Evolutionary conservation across 192 early-diverging fungal species (phyloP).

Genomic region (Globomyces pollinis-pini): DNA sequence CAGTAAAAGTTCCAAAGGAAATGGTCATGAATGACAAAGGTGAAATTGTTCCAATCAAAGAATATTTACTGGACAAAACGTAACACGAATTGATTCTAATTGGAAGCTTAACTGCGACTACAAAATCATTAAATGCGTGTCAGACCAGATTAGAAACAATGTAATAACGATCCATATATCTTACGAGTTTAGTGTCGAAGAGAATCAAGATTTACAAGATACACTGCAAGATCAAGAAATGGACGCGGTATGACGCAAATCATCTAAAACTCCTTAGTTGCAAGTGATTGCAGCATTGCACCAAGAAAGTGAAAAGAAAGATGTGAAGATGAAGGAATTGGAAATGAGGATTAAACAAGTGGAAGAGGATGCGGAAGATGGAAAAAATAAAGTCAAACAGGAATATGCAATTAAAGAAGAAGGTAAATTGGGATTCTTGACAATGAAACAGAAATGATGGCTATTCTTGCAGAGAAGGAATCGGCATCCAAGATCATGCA

Average conservation of each 20-base stretch:
- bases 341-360: slow-evolving; percentile 32
- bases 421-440: slow-evolving; percentile 25
- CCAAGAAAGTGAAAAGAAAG: slow-evolving; percentile 44
- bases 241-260: slow-evolving; percentile 43
- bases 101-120: slow-evolving; percentile 41
- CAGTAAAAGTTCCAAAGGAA: slow-evolving; percentile 17
- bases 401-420: slow-evolving; percentile 39
- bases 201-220: slow-evolving; percentile 48
- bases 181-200: slow-evolving; percentile 14
- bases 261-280: slow-evolving; percentile 26
- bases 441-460: slow-evolving; percentile 36
- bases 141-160: slow-evolving; percentile 36
- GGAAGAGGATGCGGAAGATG: slow-evolving; percentile 16
- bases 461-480: slow-evolving; percentile 47
- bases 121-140: slow-evolving; percentile 29
- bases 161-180: slow-evolving; percentile 10
- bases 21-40: slow-evolving; percentile 42
- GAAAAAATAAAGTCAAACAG: slow-evolving; percentile 28
- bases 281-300: slow-evolving; percentile 56
- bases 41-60: slow-evolving; percentile 36
- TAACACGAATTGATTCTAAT: slow-evolving; percentile 13
- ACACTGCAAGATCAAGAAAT: slow-evolving; percentile 47
- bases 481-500: slow-evolving; percentile 53
- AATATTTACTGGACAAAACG: slow-evolving; percentile 46
- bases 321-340: slow-evolving; percentile 34